Conservation (phyloP, 225 moss, liverwort and hornwort species). For the Bryoerythrophyllum caledonicum region DNA sequence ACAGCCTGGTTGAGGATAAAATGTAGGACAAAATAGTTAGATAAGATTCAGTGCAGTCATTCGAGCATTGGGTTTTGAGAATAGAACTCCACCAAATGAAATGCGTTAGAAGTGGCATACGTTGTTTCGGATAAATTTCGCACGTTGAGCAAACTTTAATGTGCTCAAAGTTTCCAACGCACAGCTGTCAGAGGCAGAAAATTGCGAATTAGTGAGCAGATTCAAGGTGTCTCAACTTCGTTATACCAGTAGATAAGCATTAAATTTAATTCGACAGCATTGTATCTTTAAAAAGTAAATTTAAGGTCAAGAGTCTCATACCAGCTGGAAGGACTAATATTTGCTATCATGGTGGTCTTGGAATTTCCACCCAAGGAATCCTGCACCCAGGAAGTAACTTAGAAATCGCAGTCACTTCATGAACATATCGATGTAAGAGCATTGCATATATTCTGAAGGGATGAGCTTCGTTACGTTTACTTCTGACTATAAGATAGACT, state of each 20-base stretch:
- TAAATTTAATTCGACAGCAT: not conserved
- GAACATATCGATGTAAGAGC: not conserved
- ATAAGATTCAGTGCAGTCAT: not conserved
- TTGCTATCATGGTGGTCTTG: constrained; percentile 70
- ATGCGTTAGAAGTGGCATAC: constrained; percentile 21
- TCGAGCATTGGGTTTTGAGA: not conserved
- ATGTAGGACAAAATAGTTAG: constrained; percentile 16
- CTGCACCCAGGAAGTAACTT: constrained; percentile 28
- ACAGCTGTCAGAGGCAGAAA: constrained; percentile 48
- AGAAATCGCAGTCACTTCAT: not conserved
- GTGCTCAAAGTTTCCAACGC: constrained; percentile 72
- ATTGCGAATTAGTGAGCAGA: not conserved
- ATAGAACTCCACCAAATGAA: constrained; percentile 2
- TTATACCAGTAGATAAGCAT: not conserved
- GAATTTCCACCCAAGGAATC: constrained; percentile 70
- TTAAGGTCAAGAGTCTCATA: constrained; percentile 19
- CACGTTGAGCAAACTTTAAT: constrained; percentile 72
- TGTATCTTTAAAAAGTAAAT: not conserved
- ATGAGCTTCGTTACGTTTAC: not conserved
- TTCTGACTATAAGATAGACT: not conserved
- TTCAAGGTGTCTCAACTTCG: not conserved
- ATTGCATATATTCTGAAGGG: not conserved
- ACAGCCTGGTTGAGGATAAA: constrained; percentile 43
- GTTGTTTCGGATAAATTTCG: constrained; percentile 63
- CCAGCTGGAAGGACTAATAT: constrained; percentile 74